phyloP scores from a whole-genome alignment of 2,329 filamentous ascomycete species.

The Aspergillus pseudotamarii region DNA sequence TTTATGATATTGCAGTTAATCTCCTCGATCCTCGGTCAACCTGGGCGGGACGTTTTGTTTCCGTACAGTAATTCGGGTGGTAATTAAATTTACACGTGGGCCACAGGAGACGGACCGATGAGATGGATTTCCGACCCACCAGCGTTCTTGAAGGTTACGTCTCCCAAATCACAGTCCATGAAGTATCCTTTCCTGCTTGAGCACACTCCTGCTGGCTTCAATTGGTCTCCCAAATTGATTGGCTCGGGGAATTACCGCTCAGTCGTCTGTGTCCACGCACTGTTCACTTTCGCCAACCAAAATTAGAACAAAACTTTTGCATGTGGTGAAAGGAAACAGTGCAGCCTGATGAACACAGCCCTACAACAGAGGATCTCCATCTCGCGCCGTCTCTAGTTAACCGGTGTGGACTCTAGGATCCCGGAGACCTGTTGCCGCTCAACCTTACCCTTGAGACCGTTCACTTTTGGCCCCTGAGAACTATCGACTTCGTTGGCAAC shows the following conservation, averaged over 20 bases:
- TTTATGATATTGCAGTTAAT: background rate
- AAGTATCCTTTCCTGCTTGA: background rate
- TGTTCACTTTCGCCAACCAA: slow-evolving; percentile 5
- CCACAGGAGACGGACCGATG: slow-evolving; percentile 9
- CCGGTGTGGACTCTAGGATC: background rate
- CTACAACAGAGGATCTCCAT: slow-evolving; percentile 13
- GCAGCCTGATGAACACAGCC: slow-evolving; percentile 34
- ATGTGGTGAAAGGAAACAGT: slow-evolving; percentile 22
- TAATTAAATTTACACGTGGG: slow-evolving; percentile 20
- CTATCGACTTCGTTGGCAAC: background rate
- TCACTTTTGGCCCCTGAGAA: slow-evolving; percentile 4
- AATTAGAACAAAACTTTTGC: slow-evolving; percentile 12
- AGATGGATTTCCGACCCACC: slow-evolving; percentile 15
- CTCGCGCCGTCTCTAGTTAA: slow-evolving; percentile 10
- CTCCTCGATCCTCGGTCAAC: background rate
- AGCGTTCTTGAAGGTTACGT: slow-evolving; percentile 13
- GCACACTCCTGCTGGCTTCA: background rate
- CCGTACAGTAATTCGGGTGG: background rate
- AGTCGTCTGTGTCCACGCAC: background rate
- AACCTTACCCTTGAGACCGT: background rate
- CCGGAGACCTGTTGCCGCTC: background rate
- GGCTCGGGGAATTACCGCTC: background rate
- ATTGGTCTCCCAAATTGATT: background rate
- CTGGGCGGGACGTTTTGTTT: background rate
- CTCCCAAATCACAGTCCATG: slow-evolving; percentile 6